Evolutionary conservation across 306 rosid genomes (phyloP), one percentile per base, ranked within the genome.

Genomic region (Prunus dulcis): DNA sequence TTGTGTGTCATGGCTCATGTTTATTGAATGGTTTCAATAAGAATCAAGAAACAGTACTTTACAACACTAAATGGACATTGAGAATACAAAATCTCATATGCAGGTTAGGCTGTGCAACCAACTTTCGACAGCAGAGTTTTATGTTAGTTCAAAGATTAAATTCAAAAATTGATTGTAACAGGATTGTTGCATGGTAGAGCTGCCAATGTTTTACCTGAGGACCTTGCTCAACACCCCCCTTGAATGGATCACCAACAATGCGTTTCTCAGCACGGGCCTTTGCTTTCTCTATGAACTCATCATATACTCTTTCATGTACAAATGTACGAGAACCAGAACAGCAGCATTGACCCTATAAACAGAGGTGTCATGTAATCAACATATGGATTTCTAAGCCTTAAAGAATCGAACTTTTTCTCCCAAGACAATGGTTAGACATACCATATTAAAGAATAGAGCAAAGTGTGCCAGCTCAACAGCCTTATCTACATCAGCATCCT

Each of bases 241-340:
- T 88, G 87, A 90, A 95, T 43, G 97, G 98, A 87, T 95, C 98
- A 9, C 98, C 98, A 63, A 95, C 97, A 64, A 65, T 46, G 62
- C 98, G 97, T 64, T 82, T 94, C 32, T 80, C 53, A 18, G 98
- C 98, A 7, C 90, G 96, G 15, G 83, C 89, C 83, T 78, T 95
- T 61, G 98, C 92, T 85, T 95, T 95, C 80, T 87, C 96, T 30
- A 89, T 74, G 74, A 95, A 92, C 82, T 95, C 96, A 12, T 95
- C 97, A 14, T 92, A 83, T 25, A 95, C 82, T 50, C 78, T 43
- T 82, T 92, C 98, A 79, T 95, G 97, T 50, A 95, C 98, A 78
- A 69, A 92, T 64, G 98, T 95, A 73, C 97, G 90, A 76, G 98
- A 95, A 43, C 97, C 98, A 62, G 96, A 92, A 67, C 96, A 89